phyloP scores from a whole-genome alignment of 768 basidiomycete genomes.

The Coprinellus micaceus region DNA sequence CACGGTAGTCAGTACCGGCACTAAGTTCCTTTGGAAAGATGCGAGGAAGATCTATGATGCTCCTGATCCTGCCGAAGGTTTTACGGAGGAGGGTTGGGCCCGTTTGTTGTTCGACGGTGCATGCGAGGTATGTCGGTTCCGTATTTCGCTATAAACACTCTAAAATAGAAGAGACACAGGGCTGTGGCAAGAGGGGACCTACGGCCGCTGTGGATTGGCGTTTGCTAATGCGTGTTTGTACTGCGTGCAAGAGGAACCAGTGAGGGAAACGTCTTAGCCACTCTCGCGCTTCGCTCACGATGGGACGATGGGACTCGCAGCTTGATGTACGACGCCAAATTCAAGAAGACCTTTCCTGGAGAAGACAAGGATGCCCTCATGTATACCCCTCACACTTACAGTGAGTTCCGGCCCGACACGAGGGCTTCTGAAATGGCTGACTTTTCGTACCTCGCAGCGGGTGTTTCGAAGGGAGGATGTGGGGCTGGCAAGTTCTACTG shows the following conservation, averaged over 20 bases:
- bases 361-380: conserved; percentile 23
- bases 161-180: neutral
- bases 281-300: neutral
- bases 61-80: neutral
- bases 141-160: neutral
- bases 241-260: conserved; percentile 24
- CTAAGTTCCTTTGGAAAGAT: neutral
- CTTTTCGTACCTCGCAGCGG: conserved; percentile 16
- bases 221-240: conserved; percentile 24
- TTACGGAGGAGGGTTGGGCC: neutral
- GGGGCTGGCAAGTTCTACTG: conserved; percentile 29
- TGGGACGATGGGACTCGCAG: conserved; percentile 13
- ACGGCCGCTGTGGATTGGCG: conserved; percentile 22
- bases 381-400: conserved; percentile 28
- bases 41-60: neutral
- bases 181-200: conserved; percentile 14
- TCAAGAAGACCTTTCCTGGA: conserved; percentile 21
- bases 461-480: conserved; percentile 25
- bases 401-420: conserved; percentile 14
- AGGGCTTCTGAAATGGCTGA: neutral
- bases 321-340: conserved; percentile 22
- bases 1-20: neutral
- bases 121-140: neutral
- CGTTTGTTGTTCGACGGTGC: neutral
- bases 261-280: conserved; percentile 9